Evolutionary conservation across 768 basidiomycete species (phyloP).

Genomic region (Albatrellus ellisii): DNA sequence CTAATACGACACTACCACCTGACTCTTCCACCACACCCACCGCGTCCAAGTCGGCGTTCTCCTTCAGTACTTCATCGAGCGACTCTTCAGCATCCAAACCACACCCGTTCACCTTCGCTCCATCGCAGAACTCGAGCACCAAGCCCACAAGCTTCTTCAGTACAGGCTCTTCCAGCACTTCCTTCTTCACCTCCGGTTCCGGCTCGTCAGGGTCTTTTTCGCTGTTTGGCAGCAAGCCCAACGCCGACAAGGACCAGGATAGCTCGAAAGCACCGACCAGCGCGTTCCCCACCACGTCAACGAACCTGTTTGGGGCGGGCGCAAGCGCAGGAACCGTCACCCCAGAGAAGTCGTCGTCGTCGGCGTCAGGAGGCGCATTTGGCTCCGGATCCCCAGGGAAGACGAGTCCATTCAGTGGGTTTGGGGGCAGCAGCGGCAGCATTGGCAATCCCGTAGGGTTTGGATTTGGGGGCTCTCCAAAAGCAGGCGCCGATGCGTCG

Average conservation of each 20-base stretch:
- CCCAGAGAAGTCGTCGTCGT: background rate
- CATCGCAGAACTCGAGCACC: background rate
- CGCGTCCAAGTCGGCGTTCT: conserved; percentile 7
- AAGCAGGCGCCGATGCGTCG: conserved; percentile 4
- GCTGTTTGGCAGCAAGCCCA: conserved; percentile 8
- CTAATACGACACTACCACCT: too few relatives aligned
- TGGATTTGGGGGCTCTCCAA: background rate
- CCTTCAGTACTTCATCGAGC: conserved; percentile 3
- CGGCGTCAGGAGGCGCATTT: background rate
- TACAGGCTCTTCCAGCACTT: background rate
- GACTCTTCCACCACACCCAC: too few relatives aligned
- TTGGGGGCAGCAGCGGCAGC: conserved; percentile 1
- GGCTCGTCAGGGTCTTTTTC: background rate
- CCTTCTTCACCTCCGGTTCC: conserved; percentile 5
- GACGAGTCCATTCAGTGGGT: background rate
- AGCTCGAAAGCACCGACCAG: background rate
- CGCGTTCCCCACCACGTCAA: background rate
- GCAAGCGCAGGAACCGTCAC: background rate
- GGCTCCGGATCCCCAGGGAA: too few relatives aligned
- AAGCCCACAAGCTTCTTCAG: background rate
- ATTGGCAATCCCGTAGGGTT: conserved; percentile 23
- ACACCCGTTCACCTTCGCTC: background rate
- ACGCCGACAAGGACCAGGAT: conserved; percentile 6
- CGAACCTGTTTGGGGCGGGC: background rate
- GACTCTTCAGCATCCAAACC: background rate